Evolutionary conservation across 73 alveolate species (phyloP).

Genomic region (Blepharisma stoltei): DNA sequence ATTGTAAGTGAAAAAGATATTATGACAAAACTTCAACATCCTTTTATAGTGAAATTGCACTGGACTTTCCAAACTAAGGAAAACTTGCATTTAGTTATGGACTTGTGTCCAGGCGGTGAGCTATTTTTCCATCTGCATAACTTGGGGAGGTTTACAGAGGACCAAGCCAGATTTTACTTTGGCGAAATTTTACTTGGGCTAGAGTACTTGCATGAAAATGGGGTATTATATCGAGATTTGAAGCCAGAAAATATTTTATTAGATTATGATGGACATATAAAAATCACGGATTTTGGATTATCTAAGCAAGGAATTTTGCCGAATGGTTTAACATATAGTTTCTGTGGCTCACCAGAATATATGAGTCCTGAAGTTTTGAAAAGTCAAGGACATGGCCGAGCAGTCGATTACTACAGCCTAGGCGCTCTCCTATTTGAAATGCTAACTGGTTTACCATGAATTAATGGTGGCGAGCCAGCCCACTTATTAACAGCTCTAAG

Average conservation of each 20-base stretch:
- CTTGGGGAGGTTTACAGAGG: constrained; percentile 54
- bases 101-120: constrained; percentile 87
- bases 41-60: constrained; percentile 56
- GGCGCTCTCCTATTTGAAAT: constrained; percentile 36
- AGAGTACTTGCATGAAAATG: constrained; percentile 57
- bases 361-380: constrained; percentile 29
- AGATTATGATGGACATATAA: constrained; percentile 42
- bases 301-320: constrained; percentile 27
- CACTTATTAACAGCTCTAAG: too few relatives aligned
- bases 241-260: constrained; percentile 71
- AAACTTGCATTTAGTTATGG: constrained; percentile 65
- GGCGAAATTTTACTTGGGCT: constrained; percentile 61
- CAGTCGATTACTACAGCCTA: constrained; percentile 29
- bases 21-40: constrained; percentile 50
- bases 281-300: constrained; percentile 39
- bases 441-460: constrained; percentile 54
- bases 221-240: constrained; percentile 56
- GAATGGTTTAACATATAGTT: constrained; percentile 15
- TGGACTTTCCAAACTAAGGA: constrained; percentile 71
- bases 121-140: constrained; percentile 71
- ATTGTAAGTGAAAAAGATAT: constrained; percentile 47
- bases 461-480: too few relatives aligned
- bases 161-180: constrained; percentile 56
- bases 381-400: constrained; percentile 27
- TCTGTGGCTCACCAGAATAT: constrained; percentile 34